A percentile compares a stretch with the other conserved stretches of the same genome.
Evolutionary conservation across 2,329 filamentous ascomycete genomes (phyloP).

Genomic region (Aspergillus sergii): DNA sequence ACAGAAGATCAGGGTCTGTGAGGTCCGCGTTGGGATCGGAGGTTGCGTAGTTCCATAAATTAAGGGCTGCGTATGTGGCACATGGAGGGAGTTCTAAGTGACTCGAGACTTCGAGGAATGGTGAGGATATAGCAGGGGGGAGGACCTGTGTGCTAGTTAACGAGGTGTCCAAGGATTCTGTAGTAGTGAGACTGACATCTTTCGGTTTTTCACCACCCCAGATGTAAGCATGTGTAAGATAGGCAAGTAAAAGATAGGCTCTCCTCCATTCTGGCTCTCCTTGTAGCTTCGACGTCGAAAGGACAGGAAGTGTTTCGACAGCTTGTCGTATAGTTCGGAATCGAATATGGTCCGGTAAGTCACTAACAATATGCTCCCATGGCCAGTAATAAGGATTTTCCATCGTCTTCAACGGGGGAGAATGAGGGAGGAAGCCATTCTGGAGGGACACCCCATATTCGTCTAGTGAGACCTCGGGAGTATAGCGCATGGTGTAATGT

Average conservation of each 20-base stretch:
- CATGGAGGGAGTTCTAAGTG: conserved; percentile 43
- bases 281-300: conserved; percentile 74
- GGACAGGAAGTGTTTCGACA: conserved; percentile 74
- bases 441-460: conserved; percentile 64
- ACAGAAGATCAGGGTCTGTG: conserved; percentile 41
- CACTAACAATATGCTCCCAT: conserved; percentile 79
- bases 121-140: conserved; percentile 39
- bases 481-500: conserved; percentile 27
- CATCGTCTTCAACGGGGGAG: conserved; percentile 72
- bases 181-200: conserved; percentile 54
- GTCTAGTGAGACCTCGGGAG: conserved; percentile 50
- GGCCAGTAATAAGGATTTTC: conserved; percentile 85
- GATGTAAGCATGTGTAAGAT: conserved; percentile 78
- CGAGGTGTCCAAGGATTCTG: not conserved
- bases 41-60: conserved; percentile 43
- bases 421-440: conserved; percentile 82
- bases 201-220: conserved; percentile 76
- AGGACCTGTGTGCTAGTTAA: conserved; percentile 28
- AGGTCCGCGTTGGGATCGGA: conserved; percentile 28
- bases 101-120: conserved; percentile 39
- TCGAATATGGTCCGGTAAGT: conserved; percentile 76
- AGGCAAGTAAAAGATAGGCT: conserved; percentile 74
- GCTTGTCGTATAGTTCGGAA: conserved; percentile 73
- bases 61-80: conserved; percentile 47
- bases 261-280: conserved; percentile 85